Conservation (phyloP, 192 early-diverging fungal genomes). For the Coemansia aciculifera region DNA sequence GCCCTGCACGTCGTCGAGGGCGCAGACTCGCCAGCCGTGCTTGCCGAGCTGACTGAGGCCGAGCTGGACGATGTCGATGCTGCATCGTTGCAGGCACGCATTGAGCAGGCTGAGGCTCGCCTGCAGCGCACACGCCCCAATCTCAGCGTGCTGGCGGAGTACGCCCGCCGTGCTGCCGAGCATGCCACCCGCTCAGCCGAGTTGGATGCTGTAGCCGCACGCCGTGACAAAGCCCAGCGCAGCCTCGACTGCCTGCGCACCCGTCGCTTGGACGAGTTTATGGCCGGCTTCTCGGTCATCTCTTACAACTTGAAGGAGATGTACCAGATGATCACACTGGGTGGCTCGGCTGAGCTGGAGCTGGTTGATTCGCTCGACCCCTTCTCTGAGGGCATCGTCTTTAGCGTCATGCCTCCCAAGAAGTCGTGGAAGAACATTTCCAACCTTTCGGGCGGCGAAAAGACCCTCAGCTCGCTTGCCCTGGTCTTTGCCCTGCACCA, state of each 20-base stretch:
- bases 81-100: conserved; percentile 65
- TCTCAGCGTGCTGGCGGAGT: conserved; percentile 84
- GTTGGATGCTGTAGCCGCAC: conserved; percentile 69
- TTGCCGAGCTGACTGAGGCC: conserved; percentile 61
- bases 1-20: conserved; percentile 53
- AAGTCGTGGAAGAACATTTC: conserved; percentile 99
- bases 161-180: conserved; percentile 75
- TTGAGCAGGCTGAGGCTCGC: conserved; percentile 71
- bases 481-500: conserved; percentile 99
- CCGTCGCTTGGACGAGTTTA: conserved; percentile 85
- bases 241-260: conserved; percentile 77
- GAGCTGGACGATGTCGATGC: conserved; percentile 69
- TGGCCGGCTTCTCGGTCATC: conserved; percentile 91
- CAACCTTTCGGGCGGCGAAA: conserved; percentile 99
- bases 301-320: conserved; percentile 97
- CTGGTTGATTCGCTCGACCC: conserved; percentile 95
- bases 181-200: conserved; percentile 70
- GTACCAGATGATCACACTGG: conserved; percentile 99
- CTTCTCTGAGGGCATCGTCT: conserved; percentile 97
- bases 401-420: conserved; percentile 99
- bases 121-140: conserved; percentile 67
- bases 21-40: conserved; percentile 2
- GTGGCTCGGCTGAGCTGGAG: conserved; percentile 98
- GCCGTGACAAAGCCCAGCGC: conserved; percentile 73
- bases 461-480: conserved; percentile 98